A percentile compares a stretch with the other conserved stretches of the same genome.
Evolutionary conservation across 139 green algal genomes (phyloP).

Genomic region (Chlamydomonas sp.): DNA sequence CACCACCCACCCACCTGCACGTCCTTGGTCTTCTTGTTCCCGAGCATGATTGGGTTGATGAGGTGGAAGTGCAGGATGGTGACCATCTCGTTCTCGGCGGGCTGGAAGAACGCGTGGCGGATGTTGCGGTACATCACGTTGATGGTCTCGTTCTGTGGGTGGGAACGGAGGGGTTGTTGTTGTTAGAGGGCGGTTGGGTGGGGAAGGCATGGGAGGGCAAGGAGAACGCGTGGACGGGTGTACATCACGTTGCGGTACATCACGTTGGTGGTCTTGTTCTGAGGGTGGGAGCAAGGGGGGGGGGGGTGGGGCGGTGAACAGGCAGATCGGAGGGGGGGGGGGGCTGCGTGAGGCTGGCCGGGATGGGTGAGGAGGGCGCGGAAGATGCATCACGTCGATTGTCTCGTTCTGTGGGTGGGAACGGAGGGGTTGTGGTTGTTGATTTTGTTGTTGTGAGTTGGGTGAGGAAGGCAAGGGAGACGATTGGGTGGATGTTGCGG

Average conservation of each 20-base stretch:
- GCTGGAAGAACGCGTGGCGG: slow-evolving; percentile 93
- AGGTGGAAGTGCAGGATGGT: slow-evolving; percentile 98
- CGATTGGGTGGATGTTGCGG: slow-evolving; percentile 95
- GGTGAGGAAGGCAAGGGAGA: too few relatives aligned
- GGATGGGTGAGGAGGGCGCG: slow-evolving; percentile 89
- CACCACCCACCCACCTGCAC: slow-evolving; percentile 91
- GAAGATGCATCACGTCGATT: slow-evolving; percentile 95
- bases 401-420: slow-evolving; percentile 68
- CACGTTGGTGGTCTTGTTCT: slow-evolving; percentile 88
- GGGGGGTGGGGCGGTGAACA: too few relatives aligned
- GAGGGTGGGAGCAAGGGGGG: too few relatives aligned
- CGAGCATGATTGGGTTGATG: slow-evolving; percentile 97
- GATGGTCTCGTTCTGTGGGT: slow-evolving; percentile 74
- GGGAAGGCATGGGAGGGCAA: too few relatives aligned
- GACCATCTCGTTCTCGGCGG: slow-evolving; percentile 89
- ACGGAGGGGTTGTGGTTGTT: too few relatives aligned
- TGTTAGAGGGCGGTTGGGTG: too few relatives aligned
- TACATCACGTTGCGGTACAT: slow-evolving; percentile 97
- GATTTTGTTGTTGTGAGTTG: too few relatives aligned
- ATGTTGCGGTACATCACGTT: slow-evolving; percentile 98
- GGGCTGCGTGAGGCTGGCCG: too few relatives aligned
- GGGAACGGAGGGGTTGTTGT: too few relatives aligned
- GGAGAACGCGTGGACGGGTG: slow-evolving; percentile 97
- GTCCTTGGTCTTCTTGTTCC: slow-evolving; percentile 98
- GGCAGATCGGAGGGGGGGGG: too few relatives aligned